Percentiles rank a stretch among this genome's conserved stretches.
phyloP scores from a whole-genome alignment of 2,329 filamentous ascomycete genomes.

The Colletotrichum euphorbiae region DNA sequence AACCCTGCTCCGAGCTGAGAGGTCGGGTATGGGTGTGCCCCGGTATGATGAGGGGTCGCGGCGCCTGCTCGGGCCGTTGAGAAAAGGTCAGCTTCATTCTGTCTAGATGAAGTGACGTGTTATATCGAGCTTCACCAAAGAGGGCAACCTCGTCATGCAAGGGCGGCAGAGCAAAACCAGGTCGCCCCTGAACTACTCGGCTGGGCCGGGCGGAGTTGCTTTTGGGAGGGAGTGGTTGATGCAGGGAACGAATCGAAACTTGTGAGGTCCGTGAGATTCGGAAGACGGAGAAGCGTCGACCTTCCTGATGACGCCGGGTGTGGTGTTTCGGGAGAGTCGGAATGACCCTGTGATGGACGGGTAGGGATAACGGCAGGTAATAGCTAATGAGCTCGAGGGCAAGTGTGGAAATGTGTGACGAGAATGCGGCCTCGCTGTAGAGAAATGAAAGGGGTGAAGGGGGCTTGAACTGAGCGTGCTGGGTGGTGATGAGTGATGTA shows the following conservation, averaged over 20 bases:
- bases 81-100: background rate
- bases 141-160: slow-evolving; percentile 26
- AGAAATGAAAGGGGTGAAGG: slow-evolving; percentile 14
- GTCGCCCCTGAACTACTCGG: slow-evolving; percentile 10
- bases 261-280: slow-evolving; percentile 3
- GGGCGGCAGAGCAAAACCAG: slow-evolving; percentile 21
- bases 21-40: background rate
- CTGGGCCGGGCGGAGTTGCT: background rate
- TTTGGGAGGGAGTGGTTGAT: background rate
- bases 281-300: background rate
- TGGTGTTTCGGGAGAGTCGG: slow-evolving; percentile 6
- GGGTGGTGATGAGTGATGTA: background rate
- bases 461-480: background rate
- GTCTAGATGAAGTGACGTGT: slow-evolving; percentile 10
- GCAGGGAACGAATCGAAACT: slow-evolving; percentile 5
- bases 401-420: slow-evolving; percentile 6
- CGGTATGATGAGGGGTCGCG: slow-evolving; percentile 10
- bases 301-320: background rate
- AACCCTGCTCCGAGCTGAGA: background rate
- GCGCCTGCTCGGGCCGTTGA: slow-evolving; percentile 11
- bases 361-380: slow-evolving; percentile 1
- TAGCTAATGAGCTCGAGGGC: background rate
- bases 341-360: slow-evolving; percentile 1
- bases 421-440: background rate
- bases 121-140: background rate